Evolutionary conservation across 805 yeast genomes (phyloP), one percentile per base, ranked within the genome.

Genomic region (Yarrowia sp.): DNA sequence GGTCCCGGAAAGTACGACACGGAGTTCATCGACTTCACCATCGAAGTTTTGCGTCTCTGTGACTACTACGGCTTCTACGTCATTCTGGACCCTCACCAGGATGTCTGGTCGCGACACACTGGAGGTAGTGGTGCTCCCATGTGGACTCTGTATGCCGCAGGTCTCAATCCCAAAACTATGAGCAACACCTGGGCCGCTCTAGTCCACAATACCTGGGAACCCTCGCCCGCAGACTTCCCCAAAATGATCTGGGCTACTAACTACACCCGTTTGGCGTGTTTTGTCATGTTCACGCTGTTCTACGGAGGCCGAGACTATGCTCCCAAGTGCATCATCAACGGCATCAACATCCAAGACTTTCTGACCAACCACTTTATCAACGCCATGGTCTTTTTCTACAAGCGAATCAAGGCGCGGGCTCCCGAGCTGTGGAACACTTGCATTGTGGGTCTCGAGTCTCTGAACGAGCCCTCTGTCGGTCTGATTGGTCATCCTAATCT

Each of bases 181-280:
- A 75, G 81, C 0, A 79, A 69, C 1, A 89, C 95, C 4, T 90
- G 88, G 66, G 96, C 97, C 0, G 93, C 97, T 0, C 74, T 90
- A 35, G 73, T 91, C 21, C 97, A 92, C 72, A 86, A 88, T 69
- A 72, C 77, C 17, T 80, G 79, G 72, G 66, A 59, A 10, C 38
- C 59, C 38, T 61, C 66, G 72, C 79, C 11, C 3, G 69, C 71
- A n/a, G 68, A 74, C 3, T 92, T 82, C 74, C 92, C 92, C 17
- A 90, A 90, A 71, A 92, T 92, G 98, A 79, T 92, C 35, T 92
- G 98, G 98, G 85, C 96, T 0, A 85, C 97, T 0, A 92, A 92
- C 74, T 91, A 92, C 72, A 83, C 79, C 67, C 80, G 95, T 36
- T 77, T 91, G 66, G 96, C 91, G 1, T 80, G 88, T 36, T 82